Conservation (phyloP, 805 yeast genomes). For the Kregervanrija fluxuum region DNA sequence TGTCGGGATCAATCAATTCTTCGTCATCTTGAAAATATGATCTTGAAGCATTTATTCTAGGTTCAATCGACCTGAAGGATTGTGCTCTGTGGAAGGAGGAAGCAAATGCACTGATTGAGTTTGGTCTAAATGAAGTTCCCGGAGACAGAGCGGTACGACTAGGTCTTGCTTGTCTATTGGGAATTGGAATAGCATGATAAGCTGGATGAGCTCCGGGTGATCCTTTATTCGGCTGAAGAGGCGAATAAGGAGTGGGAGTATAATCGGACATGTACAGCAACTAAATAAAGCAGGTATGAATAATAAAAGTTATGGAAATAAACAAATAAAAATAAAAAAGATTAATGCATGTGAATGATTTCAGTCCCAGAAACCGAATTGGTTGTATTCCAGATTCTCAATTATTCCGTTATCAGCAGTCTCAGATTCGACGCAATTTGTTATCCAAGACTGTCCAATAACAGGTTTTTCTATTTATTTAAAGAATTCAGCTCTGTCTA, state of each 20-base stretch:
- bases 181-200: slow-evolving; percentile 21
- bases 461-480: no score
- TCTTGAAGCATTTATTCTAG: slow-evolving; percentile 50
- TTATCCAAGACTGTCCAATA: no score
- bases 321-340: no score
- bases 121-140: slow-evolving; percentile 5
- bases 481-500: no score
- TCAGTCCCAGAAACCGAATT: no score
- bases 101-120: slow-evolving; percentile 68
- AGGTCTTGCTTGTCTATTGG: slow-evolving; percentile 10
- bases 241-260: not conserved
- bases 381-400: no score
- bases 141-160: not conserved
- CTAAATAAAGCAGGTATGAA: not conserved
- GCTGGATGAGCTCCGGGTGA: slow-evolving; percentile 1
- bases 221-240: not conserved
- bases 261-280: not conserved
- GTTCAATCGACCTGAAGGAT: slow-evolving; percentile 49
- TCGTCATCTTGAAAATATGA: slow-evolving; percentile 60
- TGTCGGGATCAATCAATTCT: slow-evolving; percentile 60
- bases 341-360: no score
- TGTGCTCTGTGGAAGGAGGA: slow-evolving; percentile 76
- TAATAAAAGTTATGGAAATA: not conserved
- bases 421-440: no score
- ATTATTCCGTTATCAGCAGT: no score